Conservation (phyloP, 495 filamentous ascomycete species). For the Acidomyces sp. region DNA sequence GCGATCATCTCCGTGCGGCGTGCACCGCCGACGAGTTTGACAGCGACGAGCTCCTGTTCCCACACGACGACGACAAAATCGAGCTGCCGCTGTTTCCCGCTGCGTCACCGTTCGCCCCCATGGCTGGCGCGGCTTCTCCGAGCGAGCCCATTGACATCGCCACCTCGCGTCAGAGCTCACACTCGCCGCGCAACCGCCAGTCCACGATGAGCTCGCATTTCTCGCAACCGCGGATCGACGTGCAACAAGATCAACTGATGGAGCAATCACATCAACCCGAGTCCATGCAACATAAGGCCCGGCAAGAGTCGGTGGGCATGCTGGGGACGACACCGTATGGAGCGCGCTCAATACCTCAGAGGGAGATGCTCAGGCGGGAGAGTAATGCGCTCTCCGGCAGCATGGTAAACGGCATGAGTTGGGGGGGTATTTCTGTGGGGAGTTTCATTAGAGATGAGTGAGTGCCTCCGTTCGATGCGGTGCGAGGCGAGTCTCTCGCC, state of each 20-base stretch:
- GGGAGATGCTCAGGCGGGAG: slow-evolving; percentile 64
- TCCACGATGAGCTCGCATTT: slow-evolving; percentile 52
- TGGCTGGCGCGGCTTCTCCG: slow-evolving; percentile 37
- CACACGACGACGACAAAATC: slow-evolving; percentile 18
- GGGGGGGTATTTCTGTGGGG: slow-evolving; percentile 89
- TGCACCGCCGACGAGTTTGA: slow-evolving; percentile 2
- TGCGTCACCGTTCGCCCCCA: slow-evolving; percentile 24
- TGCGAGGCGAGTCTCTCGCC: neutral
- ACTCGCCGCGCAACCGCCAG: slow-evolving; percentile 48
- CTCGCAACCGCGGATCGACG: slow-evolving; percentile 34
- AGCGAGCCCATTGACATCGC: slow-evolving; percentile 49
- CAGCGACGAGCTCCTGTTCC: slow-evolving; percentile 25
- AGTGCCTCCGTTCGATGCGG: slow-evolving; percentile 41
- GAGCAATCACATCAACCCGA: slow-evolving; percentile 35
- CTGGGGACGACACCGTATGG: slow-evolving; percentile 43
- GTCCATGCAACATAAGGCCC: slow-evolving; percentile 49
- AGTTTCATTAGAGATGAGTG: slow-evolving; percentile 98
- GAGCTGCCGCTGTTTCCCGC: slow-evolving; percentile 36
- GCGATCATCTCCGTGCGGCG: too few relatives aligned
- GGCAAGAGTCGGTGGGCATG: slow-evolving; percentile 59
- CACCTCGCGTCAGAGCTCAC: slow-evolving; percentile 42
- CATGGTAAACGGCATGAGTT: slow-evolving; percentile 87
- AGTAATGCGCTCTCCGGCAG: slow-evolving; percentile 60
- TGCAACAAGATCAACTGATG: slow-evolving; percentile 21
- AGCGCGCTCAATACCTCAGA: slow-evolving; percentile 69